phyloP scores from a whole-genome alignment of 139 green algal species.

The Zygnema circumcarinatum region DNA sequence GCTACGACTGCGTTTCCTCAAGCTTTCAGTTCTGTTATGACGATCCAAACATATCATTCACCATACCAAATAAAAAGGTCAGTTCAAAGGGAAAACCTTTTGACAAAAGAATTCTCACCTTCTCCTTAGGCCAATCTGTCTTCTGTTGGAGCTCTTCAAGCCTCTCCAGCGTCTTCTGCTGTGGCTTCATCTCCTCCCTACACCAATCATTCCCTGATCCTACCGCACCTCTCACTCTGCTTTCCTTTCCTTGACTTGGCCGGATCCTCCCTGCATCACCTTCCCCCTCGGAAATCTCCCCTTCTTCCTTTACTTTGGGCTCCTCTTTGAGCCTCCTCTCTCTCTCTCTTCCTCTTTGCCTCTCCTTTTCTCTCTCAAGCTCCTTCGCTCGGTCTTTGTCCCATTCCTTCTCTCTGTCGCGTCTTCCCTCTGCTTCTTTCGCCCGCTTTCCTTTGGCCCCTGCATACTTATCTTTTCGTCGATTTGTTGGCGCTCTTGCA shows the following conservation, averaged over 20 bases:
- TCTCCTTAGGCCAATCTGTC: slow-evolving; percentile 4
- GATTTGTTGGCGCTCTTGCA: not conserved
- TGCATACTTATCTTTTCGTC: not conserved
- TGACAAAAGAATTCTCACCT: too few relatives aligned
- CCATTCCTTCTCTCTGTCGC: slow-evolving; percentile 16
- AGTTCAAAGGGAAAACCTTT: too few relatives aligned
- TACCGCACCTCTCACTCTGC: not conserved
- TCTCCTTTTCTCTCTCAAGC: not conserved
- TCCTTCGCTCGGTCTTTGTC: slow-evolving; percentile 12
- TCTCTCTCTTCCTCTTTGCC: slow-evolving; percentile 12
- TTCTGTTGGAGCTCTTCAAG: not conserved
- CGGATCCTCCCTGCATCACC: not conserved
- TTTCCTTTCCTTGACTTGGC: slow-evolving; percentile 9
- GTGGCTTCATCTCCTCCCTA: slow-evolving; percentile 24
- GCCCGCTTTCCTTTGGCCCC: not conserved
- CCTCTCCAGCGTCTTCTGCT: slow-evolving; percentile 16
- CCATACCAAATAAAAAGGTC: too few relatives aligned
- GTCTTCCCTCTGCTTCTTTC: not conserved
- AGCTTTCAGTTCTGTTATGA: too few relatives aligned
- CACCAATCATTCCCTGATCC: not conserved
- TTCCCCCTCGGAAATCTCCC: not conserved
- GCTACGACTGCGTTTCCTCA: too few relatives aligned
- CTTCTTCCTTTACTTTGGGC: slow-evolving; percentile 21
- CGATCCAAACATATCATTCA: too few relatives aligned
- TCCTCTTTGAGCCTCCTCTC: not conserved